phyloP scores from a whole-genome alignment of 257 asterid genomes.

The Gardenia jasminoides region DNA sequence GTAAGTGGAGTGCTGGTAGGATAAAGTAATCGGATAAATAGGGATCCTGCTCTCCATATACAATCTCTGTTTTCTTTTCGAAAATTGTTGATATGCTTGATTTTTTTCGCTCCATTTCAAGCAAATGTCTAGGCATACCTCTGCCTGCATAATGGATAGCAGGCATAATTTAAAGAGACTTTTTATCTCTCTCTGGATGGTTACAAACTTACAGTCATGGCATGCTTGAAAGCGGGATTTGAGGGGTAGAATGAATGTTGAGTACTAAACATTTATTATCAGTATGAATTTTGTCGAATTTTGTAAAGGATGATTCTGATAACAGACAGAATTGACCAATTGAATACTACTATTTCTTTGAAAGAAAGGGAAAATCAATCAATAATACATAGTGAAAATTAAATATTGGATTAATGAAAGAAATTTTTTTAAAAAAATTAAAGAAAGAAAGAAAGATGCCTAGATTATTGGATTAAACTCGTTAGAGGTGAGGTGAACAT shows the following conservation, averaged over 20 bases:
- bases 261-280: too few relatives aligned
- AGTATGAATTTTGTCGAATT: too few relatives aligned
- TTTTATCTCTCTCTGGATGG: too few relatives aligned
- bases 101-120: not conserved
- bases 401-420: too few relatives aligned
- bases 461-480: not conserved
- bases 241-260: too few relatives aligned
- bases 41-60: not conserved
- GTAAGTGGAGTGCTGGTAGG: not conserved
- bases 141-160: not conserved
- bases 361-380: too few relatives aligned
- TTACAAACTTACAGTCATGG: too few relatives aligned
- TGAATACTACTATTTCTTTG: too few relatives aligned
- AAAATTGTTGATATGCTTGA: not conserved
- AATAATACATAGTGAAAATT: too few relatives aligned
- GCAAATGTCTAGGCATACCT: not conserved
- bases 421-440: not conserved
- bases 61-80: not conserved
- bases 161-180: not conserved
- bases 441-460: not conserved
- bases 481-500: not conserved
- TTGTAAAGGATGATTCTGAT: too few relatives aligned
- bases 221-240: too few relatives aligned
- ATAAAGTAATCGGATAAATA: not conserved
- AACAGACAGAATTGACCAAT: too few relatives aligned